Percentiles rank a stretch among this genome's conserved stretches.
Evolutionary conservation across 1,139 yeast species (phyloP).

Genomic region (Yamadazyma dushanensis): DNA sequence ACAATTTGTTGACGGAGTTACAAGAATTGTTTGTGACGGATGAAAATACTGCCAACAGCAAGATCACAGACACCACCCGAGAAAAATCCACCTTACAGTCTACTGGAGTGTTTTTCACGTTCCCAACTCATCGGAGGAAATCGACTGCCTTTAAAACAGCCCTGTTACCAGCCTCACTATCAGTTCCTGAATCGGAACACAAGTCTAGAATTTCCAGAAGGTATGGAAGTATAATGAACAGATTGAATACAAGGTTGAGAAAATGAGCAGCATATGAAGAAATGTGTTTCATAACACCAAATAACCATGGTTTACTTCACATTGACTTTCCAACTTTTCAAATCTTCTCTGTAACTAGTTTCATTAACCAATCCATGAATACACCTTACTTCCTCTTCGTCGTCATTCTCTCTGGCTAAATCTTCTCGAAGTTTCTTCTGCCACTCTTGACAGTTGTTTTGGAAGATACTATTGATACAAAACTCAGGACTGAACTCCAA

Average conservation of each 20-base stretch:
- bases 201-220: neutral
- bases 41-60: constrained; percentile 1
- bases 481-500: constrained; percentile 73
- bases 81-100: too few species aligned
- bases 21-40: constrained; percentile 2
- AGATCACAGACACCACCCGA: neutral
- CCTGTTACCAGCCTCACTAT: neutral
- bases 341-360: constrained; percentile 38
- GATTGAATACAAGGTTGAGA: neutral
- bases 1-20: constrained; percentile 9
- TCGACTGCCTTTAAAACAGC: too few species aligned
- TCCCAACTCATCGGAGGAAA: too few species aligned
- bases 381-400: constrained; percentile 47
- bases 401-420: constrained; percentile 42
- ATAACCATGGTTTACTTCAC: neutral
- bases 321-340: constrained; percentile 44
- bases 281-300: too few species aligned
- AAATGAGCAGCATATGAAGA: too few species aligned
- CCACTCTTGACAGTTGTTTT: constrained; percentile 72
- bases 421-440: constrained; percentile 27
- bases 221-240: neutral
- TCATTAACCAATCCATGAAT: constrained; percentile 48
- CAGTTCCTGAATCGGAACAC: neutral
- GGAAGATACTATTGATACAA: constrained; percentile 72
- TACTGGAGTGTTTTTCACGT: too few species aligned